Evolutionary conservation across 352 stramenopile genomes (phyloP), one percentile per base, ranked within the genome.

Genomic region (Phytophthora meadii): DNA sequence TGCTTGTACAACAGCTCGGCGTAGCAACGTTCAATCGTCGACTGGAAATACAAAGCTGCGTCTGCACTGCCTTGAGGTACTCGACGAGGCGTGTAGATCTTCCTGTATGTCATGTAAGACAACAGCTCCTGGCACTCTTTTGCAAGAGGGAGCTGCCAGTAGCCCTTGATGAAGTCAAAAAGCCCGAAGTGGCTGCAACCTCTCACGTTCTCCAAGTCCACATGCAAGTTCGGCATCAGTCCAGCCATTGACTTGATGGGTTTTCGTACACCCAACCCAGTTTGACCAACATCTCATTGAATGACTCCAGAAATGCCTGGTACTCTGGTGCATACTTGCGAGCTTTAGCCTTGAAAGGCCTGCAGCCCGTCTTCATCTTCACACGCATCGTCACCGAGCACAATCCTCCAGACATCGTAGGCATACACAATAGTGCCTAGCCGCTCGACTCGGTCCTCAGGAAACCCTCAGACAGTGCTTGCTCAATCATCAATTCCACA

Each of bases 61-160:
- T 52, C 41, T 0, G 41, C 12, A 46, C 30, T 46, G 39, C 63
- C 58, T 63, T 81, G 72, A 4, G 54, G 58, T 28, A 77, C 69
- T 11, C 68, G n/a, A 5, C 5, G 56, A 7, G 57, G 68, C 11
- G 61, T 78, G 27, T 62, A 77, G 22, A 75, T 37, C 11, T 54
- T 59, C 1, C 36, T 19, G 25, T 72, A 37, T 4, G 66, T 72
- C 61, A 75, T 75, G 39, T 74, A 75, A 1, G 46, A 65, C 39
- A 79, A n/a, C 8, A 71, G 25, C 12, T 68, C 65, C 53, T 69
- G 62, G 12, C 62, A 76, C 6, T 65, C 41, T 42, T 63, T 53
- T 12, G 59, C 54, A 11, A 40, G 17, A 40, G 50, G 34, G 44
- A 74, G 19, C 17, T 77, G 63, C 57, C 64, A 70, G 28, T 64